Base-by-base conservation (phyloP, 2,329 filamentous ascomycete genomes). In the Fusarium sp. region DNA sequence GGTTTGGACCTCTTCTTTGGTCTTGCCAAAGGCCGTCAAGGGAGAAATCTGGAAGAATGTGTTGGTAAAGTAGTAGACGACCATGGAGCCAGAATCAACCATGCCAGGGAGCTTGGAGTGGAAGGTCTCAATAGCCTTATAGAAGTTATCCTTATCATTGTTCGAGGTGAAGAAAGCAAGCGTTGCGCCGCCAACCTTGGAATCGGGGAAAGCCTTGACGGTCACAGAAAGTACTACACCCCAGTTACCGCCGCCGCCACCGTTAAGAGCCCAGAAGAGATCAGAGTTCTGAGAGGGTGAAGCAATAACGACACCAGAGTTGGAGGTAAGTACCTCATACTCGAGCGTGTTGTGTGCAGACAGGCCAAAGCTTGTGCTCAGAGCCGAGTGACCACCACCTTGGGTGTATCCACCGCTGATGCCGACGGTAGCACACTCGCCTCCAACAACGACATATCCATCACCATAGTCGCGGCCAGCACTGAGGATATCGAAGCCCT, bases 241-340 rank as follows among this genome's bases (percentile, higher is more conserved):
- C 62, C 82, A 89, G n/a, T 79, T 87, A 13, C 85, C 84, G 5
- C 80, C 82, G 1, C 87, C 86, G 1, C 86, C 85, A 2, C 86
- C 85, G 36, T 78, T 78, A 1, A 88, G 74, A 3, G 86, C 87
- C 86, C 86, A 90, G 74, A 85, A 89, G 3, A 90, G 76, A 45
- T 89, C 86, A 0, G 75, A 48, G 58, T 88, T 83, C 26, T 80
- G 53, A 0, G 70, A 69, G 4, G 74, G 78, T 4, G 77, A 81
- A 0, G 84, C 84, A 3, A 72, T 79, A 1, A 86, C 59, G 12
- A 80, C 62, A 13, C 77, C 53, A 1, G 85, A 85, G 19, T 70
- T 67, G 1, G 78, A 81, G 3, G 80, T 83, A n/a, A 89, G 77
- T 2, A 87, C 83, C 53, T 85, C 78, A 54, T 76, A 84, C 53